Percentiles rank a stretch among this genome's conserved stretches.
Evolutionary conservation across 805 yeast species (phyloP).

Genomic region (Saccharomyces eubayanus): DNA sequence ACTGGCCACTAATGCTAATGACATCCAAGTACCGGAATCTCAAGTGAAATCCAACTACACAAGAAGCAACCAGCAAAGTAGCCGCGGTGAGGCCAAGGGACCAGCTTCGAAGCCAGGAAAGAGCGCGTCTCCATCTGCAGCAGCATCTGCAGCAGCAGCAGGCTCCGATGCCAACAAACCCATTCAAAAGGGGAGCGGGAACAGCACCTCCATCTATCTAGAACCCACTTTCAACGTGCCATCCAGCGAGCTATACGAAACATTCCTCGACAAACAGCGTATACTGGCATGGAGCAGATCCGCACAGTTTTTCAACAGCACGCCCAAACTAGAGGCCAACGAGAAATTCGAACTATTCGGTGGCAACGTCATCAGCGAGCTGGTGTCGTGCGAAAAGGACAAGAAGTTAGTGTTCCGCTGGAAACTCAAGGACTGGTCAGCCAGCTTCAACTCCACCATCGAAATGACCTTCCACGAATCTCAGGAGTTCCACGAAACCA

Average conservation of each 20-base stretch:
- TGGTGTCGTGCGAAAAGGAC: conserved; percentile 44
- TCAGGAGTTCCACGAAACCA: conserved; percentile 80
- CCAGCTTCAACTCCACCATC: conserved; percentile 69
- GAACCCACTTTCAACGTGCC: conserved; percentile 79
- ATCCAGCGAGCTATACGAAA: conserved; percentile 74
- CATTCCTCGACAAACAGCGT: conserved; percentile 67
- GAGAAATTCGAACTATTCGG: conserved; percentile 62
- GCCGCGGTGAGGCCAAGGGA: conserved; percentile 14
- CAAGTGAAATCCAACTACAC: conserved; percentile 54
- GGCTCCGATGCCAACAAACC: conserved; percentile 9
- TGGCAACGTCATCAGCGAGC: conserved; percentile 73
- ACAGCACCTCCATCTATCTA: conserved; percentile 70
- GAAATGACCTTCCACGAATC: conserved; percentile 48
- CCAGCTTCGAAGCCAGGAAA: conserved; percentile 6
- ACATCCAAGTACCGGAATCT: conserved; percentile 73
- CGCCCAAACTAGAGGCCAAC: conserved; percentile 45
- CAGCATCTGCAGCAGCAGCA: conserved; percentile 4
- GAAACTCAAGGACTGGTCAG: conserved; percentile 86
- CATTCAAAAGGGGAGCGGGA: conserved; percentile 27
- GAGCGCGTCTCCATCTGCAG: conserved; percentile 2
- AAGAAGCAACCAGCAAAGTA: conserved; percentile 37
- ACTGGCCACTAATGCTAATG: conserved; percentile 67
- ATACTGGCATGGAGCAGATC: conserved; percentile 90
- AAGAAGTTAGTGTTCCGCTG: conserved; percentile 64
- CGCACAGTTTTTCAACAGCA: conserved; percentile 20